Evolutionary conservation across 129 eudicot species (phyloP), one percentile per base, ranked within the genome.

Genomic region (Gnaphalium uliginosum): DNA sequence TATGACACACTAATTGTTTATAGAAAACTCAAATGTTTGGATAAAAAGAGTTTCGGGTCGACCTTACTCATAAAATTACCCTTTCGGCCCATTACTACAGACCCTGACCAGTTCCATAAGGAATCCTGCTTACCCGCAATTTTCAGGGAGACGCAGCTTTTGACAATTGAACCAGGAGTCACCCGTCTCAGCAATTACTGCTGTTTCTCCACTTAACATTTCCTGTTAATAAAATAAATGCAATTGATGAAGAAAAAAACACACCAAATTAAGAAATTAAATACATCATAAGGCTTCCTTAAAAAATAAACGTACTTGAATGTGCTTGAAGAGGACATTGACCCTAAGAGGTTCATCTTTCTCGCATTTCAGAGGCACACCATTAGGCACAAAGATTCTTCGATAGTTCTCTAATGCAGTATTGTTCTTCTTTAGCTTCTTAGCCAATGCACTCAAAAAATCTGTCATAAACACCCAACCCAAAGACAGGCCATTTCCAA

Each of bases 121-220:
- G 15, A 75, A 41, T 56, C 10, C 10, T 39, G 30, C 86, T 70
- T 80, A 89, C 98, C 92, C 94, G 76, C 98, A 89, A 69, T 84
- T 87, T 73, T 89, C 87, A 35, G 98, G 96, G 63, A 89, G 92
- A 8, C 78, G 79, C 37, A 92, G 93, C 90, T 92, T 92, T 65
- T 89, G 98, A 84, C 98, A 92, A 50, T 89, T 92, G 81, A 92
- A 92, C 98, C 98, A 92, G 0, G 96, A 92, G 74, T 92, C 98
- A 39, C 98, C 98, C n/a, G 98, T 92, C 83, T 92, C 94, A 21
- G 98, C 94, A 71, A 92, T 89, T 14, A 92, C 96, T 8, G 96
- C 94, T 21, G 63, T 82, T 39, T 87, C 87, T 26, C 92, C 87
- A 21, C 80, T 82, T 53, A 92, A 66, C 98, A 92, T 87, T 66